Evolutionary conservation across 345 rosid species (phyloP).

Genomic region (Brassica incana): DNA sequence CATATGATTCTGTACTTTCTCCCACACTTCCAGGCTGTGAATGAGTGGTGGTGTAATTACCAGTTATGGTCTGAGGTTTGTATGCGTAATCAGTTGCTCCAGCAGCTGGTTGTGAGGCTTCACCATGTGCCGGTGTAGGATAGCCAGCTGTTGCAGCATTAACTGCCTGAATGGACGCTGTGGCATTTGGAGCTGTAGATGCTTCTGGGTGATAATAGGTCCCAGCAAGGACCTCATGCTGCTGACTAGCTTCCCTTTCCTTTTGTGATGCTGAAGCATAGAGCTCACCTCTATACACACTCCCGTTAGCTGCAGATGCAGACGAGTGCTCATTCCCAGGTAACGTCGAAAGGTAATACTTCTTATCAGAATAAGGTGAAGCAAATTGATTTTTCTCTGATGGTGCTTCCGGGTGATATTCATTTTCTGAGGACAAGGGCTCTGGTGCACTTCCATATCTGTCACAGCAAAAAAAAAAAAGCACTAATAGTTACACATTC

Average conservation of each 20-base stretch:
- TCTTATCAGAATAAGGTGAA: conserved; percentile 30
- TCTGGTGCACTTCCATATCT: conserved; percentile 40
- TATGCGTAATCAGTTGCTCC: conserved; percentile 24
- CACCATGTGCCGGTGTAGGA: neutral
- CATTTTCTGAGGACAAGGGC: conserved; percentile 27
- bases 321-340: conserved; percentile 26
- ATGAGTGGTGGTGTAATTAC: conserved; percentile 19
- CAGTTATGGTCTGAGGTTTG: conserved; percentile 17
- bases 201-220: conserved; percentile 20
- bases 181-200: conserved; percentile 9
- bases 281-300: conserved; percentile 25
- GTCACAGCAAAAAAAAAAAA: conserved; percentile 25
- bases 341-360: conserved; percentile 23
- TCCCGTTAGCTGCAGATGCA: conserved; percentile 29
- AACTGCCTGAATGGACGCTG: conserved; percentile 8
- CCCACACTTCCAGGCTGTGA: conserved; percentile 30
- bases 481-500: conserved; percentile 2
- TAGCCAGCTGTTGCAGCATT: conserved; percentile 14
- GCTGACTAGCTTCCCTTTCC: conserved; percentile 36
- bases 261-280: conserved; percentile 34
- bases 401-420: conserved; percentile 23
- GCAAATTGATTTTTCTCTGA: conserved; percentile 33
- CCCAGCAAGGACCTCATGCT: conserved; percentile 24
- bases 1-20: conserved; percentile 25
- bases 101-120: conserved; percentile 30